Conservation (phyloP, 306 rosid genomes). For the Arachis stenosperma region DNA sequence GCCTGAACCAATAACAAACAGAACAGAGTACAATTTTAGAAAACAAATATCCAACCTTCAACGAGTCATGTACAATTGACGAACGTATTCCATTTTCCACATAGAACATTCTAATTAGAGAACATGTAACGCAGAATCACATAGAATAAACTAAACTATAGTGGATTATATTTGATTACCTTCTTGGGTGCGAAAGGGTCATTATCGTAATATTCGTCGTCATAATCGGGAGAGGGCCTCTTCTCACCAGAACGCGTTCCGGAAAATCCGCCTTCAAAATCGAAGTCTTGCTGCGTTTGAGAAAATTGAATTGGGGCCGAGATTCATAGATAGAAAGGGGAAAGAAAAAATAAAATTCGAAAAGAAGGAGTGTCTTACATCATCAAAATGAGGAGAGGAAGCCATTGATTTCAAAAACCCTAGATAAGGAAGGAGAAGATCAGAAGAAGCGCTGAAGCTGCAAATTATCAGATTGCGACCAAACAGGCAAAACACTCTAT, state of each 20-base stretch:
- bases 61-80: too few species aligned
- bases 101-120: too few species aligned
- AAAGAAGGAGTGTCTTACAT: conserved; percentile 32
- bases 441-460: neutral
- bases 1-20: conserved; percentile 43
- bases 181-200: conserved; percentile 66
- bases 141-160: neutral
- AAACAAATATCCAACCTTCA: too few species aligned
- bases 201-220: conserved; percentile 57
- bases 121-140: neutral
- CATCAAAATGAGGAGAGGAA: conserved; percentile 52
- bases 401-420: conserved; percentile 43
- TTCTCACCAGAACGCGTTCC: conserved; percentile 76
- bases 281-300: conserved; percentile 70
- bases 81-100: too few species aligned
- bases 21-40: conserved; percentile 4
- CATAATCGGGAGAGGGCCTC: conserved; percentile 73
- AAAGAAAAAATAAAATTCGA: neutral
- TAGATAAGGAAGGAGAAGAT: neutral
- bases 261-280: conserved; percentile 71
- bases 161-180: conserved; percentile 38
- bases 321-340: neutral
- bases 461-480: too few species aligned
- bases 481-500: too few species aligned
- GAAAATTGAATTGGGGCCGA: neutral